These are phyloP conservation scores for Pleoardoris graminearum DNA, from an alignment of 2,329 filamentous ascomycete genomes.

Conservation along the genomic window DNA sequence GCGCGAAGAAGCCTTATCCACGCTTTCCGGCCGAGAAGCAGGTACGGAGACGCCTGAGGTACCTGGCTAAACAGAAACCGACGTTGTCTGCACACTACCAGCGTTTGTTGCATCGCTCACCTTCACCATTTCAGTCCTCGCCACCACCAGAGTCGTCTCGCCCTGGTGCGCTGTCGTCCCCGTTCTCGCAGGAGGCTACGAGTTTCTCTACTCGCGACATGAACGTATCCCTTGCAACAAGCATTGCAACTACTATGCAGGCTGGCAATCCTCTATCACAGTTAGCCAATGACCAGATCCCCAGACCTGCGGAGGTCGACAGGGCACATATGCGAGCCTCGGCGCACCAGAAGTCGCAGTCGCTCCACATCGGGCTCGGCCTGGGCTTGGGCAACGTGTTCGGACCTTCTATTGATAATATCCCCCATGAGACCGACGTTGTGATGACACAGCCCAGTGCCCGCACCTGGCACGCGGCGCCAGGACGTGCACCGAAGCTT, in stretches of 20 bases:
- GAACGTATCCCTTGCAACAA: conserved; percentile 55
- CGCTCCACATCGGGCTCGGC: conserved; percentile 53
- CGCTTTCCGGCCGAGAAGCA: conserved; percentile 63
- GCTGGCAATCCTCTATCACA: conserved; percentile 53
- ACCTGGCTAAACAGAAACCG: conserved; percentile 64
- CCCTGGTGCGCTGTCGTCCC: conserved; percentile 48
- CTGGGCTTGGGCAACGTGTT: conserved; percentile 47
- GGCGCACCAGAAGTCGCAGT: conserved; percentile 57
- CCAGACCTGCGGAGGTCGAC: conserved; percentile 41
- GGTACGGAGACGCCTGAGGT: conserved; percentile 61
- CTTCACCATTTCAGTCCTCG: conserved; percentile 58
- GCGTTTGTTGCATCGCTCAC: conserved; percentile 62
- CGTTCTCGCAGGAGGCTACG: conserved; percentile 30
- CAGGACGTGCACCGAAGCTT: conserved; percentile 36
- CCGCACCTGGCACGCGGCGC: conserved; percentile 41
- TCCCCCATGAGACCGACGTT: conserved; percentile 30
- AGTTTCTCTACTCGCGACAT: conserved; percentile 55
- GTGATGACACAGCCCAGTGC: conserved; percentile 32
- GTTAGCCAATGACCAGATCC: conserved; percentile 45
- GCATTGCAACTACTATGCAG: conserved; percentile 58
- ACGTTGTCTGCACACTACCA: conserved; percentile 67
- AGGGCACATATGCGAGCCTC: conserved; percentile 53
- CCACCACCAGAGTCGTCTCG: conserved; percentile 26
- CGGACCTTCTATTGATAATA: conserved; percentile 50
- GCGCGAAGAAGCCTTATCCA: conserved; percentile 42